Evolutionary conservation across 768 basidiomycete genomes (phyloP), one percentile per base, ranked within the genome.

Genomic region (Russula sp.): DNA sequence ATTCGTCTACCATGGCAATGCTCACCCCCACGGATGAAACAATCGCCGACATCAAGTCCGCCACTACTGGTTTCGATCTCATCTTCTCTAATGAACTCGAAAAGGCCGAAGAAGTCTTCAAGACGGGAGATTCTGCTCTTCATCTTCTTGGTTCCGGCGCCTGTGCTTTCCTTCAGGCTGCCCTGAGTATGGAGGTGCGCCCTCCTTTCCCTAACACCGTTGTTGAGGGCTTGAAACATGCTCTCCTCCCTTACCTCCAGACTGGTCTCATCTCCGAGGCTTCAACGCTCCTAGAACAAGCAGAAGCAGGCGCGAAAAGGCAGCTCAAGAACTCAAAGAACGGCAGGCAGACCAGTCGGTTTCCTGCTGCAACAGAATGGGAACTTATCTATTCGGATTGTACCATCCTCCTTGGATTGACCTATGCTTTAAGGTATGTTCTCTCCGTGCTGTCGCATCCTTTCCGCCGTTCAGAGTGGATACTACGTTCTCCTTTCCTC

Each of bases 331-430:
- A 65, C 56, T 71, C 74, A 61, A 76, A 76, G 71, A 68, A 69
- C 56, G 74, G 50, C 41, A 69, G 63, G 50, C 68, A 67, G 42
- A 66, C 65, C 9, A 73, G 77, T 20, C 74, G 77, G 13, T 89
- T 87, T 69, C 70, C 79, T 3, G 74, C 85, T 2, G 88, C 87
- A 7, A 70, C 86, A 8, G 89, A 92, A 67, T 92, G 83, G 80
- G 90, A 92, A 67, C 78, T 92, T 42, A 70, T 91, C 11, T 81
- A 84, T 65, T 85, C 90, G 0, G 90, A 92, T 67, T 81, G 85
- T 0, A 78, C 86, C 7, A 81, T 92, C 6, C 71, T 92, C 42
- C 76, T 86, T 7, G 90, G 88, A 0, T 72, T 92, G 56, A 87
- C 84, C 0, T 81, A 85, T 66, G 88, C 85, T 9, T 72, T 90